These are phyloP conservation scores for Metschnikowia arizonensis DNA, from an alignment of 805 yeast genomes.

Conservation along the genomic window DNA sequence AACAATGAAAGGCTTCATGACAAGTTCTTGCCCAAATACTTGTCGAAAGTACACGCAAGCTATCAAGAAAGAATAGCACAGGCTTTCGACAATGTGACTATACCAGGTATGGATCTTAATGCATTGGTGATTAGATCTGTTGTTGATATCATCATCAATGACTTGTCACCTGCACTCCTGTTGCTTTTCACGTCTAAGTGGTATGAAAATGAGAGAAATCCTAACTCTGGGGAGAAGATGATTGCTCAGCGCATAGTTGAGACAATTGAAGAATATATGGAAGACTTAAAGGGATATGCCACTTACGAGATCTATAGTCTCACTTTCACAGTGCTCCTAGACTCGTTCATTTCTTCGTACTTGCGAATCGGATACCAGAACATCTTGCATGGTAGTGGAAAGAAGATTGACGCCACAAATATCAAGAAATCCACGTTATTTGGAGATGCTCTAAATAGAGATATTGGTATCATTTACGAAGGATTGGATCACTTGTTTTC, in stretches of 20 bases:
- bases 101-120: conserved; percentile 71
- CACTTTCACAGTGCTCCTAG: conserved; percentile 36
- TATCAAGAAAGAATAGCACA: conserved; percentile 33
- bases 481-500: conserved; percentile 37
- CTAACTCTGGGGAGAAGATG: conserved; percentile 30
- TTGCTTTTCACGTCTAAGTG: conserved; percentile 64
- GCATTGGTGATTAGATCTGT: conserved; percentile 69
- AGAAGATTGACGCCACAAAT: conserved; percentile 38
- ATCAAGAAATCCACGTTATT: conserved; percentile 35
- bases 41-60: conserved; percentile 49
- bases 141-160: conserved; percentile 67
- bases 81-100: conserved; percentile 45
- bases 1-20: conserved; percentile 61
- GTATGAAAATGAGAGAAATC: conserved; percentile 43
- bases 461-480: conserved; percentile 34
- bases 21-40: conserved; percentile 62
- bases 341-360: conserved; percentile 35
- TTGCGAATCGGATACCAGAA: conserved; percentile 40
- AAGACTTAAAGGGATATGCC: conserved; percentile 52
- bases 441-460: conserved; percentile 36
- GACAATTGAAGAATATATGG: conserved; percentile 71
- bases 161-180: conserved; percentile 58
- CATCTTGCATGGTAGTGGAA: conserved; percentile 39
- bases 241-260: conserved; percentile 61
- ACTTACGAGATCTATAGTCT: conserved; percentile 40